Conservation (phyloP, 2,329 filamentous ascomycete genomes). For the Fusarium pilosicola region DNA sequence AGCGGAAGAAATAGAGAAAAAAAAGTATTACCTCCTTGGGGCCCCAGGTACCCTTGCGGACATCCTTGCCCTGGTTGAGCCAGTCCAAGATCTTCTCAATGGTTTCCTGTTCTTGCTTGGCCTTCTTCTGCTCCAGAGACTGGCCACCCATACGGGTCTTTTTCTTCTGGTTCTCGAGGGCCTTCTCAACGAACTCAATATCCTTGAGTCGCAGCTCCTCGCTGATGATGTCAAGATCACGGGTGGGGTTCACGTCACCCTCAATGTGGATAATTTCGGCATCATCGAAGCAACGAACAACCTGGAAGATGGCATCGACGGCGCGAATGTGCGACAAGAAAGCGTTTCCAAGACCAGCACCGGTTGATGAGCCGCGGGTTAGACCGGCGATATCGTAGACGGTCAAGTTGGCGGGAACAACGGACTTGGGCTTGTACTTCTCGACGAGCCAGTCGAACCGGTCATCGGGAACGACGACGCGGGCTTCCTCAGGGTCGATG, state of each 20-base stretch:
- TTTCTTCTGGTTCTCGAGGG: conserved; percentile 90
- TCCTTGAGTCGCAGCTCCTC: conserved; percentile 98
- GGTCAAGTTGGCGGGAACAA: conserved; percentile 96
- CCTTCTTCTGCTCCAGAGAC: conserved; percentile 96
- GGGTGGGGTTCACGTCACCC: conserved; percentile 94
- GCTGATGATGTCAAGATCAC: conserved; percentile 95
- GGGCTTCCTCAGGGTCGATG: conserved; percentile 97
- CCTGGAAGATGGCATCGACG: conserved; percentile 97
- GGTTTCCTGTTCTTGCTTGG: conserved; percentile 91
- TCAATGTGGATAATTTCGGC: conserved; percentile 99
- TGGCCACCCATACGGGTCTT: conserved; percentile 95
- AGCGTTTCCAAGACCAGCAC: conserved; percentile 95
- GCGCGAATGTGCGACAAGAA: conserved; percentile 99
- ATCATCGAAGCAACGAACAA: conserved; percentile 97
- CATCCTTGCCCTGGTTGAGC: conserved; percentile 89
- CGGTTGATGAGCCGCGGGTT: conserved; percentile 94
- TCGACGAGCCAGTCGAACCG: conserved; percentile 95
- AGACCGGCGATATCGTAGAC: conserved; percentile 99
- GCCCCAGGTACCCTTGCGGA: conserved; percentile 88
- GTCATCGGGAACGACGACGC: conserved; percentile 95
- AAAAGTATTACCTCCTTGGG: conserved; percentile 87
- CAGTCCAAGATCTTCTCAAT: conserved; percentile 89
- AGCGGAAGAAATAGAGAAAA: conserved; percentile 21
- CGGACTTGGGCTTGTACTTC: conserved; percentile 97
- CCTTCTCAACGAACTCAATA: conserved; percentile 98